These are phyloP conservation scores for Taphrina populina DNA, from an alignment of 1,139 yeast genomes.

Conservation along the genomic window DNA sequence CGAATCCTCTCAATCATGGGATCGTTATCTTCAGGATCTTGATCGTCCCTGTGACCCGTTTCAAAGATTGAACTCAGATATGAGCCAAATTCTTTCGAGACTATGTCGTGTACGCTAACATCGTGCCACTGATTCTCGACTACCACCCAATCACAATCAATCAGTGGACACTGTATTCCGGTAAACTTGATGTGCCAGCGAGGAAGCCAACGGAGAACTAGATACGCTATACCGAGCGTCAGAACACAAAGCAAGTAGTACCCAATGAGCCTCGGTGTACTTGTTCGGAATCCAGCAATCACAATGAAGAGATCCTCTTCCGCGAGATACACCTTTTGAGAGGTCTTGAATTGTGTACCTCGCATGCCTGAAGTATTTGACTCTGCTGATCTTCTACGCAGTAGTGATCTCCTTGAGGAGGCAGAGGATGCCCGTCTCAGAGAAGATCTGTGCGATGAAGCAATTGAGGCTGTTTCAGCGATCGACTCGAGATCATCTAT, in stretches of 20 bases:
- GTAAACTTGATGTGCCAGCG: constrained; percentile 63
- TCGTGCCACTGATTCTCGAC: constrained; percentile 93
- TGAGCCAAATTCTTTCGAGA: constrained; percentile 63
- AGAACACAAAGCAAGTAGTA: constrained; percentile 58
- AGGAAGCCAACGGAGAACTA: constrained; percentile 83
- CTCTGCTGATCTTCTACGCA: constrained; percentile 19
- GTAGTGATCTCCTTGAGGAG: constrained; percentile 12
- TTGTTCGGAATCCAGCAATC: constrained; percentile 79
- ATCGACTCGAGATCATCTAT: constrained; percentile 27
- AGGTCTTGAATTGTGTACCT: neutral
- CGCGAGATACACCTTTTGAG: constrained; percentile 83
- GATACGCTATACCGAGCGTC: constrained; percentile 70
- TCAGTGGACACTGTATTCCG: constrained; percentile 69
- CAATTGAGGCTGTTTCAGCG: constrained; percentile 30
- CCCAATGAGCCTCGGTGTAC: constrained; percentile 50
- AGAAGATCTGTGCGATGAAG: constrained; percentile 19
- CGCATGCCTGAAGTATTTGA: constrained; percentile 13
- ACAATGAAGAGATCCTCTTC: constrained; percentile 94
- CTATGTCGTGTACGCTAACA: constrained; percentile 59
- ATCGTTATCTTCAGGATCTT: constrained; percentile 43
- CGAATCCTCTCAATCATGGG: constrained; percentile 71
- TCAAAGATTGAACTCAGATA: constrained; percentile 65
- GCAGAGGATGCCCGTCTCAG: constrained; percentile 1
- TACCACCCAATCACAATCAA: constrained; percentile 87
- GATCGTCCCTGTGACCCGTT: constrained; percentile 42